These are phyloP conservation scores for Tylopilus balloui DNA, from an alignment of 768 basidiomycete species.

Conservation along the genomic window DNA sequence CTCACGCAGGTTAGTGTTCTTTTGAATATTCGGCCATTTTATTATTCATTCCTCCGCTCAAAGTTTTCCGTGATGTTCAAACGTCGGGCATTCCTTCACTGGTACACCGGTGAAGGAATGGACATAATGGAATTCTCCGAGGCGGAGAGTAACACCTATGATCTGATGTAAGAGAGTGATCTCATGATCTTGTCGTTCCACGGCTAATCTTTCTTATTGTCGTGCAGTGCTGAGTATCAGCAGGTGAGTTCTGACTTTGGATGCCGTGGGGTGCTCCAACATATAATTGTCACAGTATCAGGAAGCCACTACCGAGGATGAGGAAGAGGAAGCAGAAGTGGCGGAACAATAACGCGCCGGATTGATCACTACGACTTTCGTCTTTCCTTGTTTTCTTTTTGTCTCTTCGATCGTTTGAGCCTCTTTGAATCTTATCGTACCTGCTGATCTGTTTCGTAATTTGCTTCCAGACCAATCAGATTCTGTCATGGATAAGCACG, in stretches of 20 bases:
- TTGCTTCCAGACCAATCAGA: slow-evolving; percentile 8
- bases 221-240: slow-evolving; percentile 80
- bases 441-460: slow-evolving; percentile 20
- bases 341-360: slow-evolving; percentile 31
- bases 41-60: slow-evolving; percentile 1
- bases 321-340: slow-evolving; percentile 32
- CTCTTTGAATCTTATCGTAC: slow-evolving; percentile 15
- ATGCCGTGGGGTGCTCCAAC: background rate
- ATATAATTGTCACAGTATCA: slow-evolving; percentile 44
- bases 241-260: slow-evolving; percentile 44
- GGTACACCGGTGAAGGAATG: slow-evolving; percentile 93
- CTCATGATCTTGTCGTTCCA: background rate
- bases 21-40: background rate
- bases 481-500: background rate
- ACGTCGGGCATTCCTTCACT: slow-evolving; percentile 82
- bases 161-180: slow-evolving; percentile 64
- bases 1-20: slow-evolving; percentile 46
- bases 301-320: slow-evolving; percentile 47
- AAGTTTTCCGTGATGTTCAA: slow-evolving; percentile 82
- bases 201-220: slow-evolving; percentile 5
- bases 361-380: background rate
- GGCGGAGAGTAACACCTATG: slow-evolving; percentile 77
- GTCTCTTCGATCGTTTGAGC: background rate
- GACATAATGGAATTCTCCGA: slow-evolving; percentile 79
- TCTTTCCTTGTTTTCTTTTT: slow-evolving; percentile 3